Conservation (phyloP, 495 filamentous ascomycete genomes). For the Annulohypoxylon moriforme region DNA sequence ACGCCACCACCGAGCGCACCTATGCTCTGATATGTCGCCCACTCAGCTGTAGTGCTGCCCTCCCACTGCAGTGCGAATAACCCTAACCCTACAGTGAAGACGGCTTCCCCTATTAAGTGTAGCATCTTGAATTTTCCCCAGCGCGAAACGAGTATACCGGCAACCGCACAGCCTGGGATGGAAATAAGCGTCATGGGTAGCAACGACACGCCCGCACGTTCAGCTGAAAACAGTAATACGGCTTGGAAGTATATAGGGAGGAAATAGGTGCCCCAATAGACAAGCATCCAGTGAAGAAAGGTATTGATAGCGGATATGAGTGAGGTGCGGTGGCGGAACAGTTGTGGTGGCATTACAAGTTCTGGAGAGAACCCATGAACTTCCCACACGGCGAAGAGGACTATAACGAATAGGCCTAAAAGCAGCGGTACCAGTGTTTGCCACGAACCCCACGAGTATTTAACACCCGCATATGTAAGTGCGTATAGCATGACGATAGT, state of each 20-base stretch:
- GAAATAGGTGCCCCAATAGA: constrained; percentile 56
- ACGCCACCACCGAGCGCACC: constrained; percentile 48
- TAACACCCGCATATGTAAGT: constrained; percentile 30
- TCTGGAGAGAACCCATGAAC: constrained; percentile 10
- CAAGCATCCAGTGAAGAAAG: constrained; percentile 27
- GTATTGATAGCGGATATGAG: constrained; percentile 29
- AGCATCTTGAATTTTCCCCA: constrained; percentile 57
- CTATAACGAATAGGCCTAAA: constrained; percentile 40
- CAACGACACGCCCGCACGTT: constrained; percentile 49
- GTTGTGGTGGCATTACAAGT: constrained; percentile 39
- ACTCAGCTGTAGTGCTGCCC: constrained; percentile 43
- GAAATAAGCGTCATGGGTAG: constrained; percentile 50
- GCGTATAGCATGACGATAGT: constrained; percentile 46
- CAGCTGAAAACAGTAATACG: constrained; percentile 41
- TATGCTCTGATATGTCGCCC: constrained; percentile 42
- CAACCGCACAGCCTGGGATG: constrained; percentile 47
- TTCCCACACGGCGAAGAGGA: constrained; percentile 39
- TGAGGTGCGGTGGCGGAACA: constrained; percentile 47
- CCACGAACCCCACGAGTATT: constrained; percentile 47
- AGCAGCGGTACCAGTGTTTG: constrained; percentile 45
- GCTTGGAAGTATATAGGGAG: constrained; percentile 62
- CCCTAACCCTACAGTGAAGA: constrained; percentile 55
- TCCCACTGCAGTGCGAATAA: constrained; percentile 51
- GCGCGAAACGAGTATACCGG: constrained; percentile 50
- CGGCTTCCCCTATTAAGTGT: constrained; percentile 51